Conservation (phyloP, 768 basidiomycete species). For the Suillus plorans region DNA sequence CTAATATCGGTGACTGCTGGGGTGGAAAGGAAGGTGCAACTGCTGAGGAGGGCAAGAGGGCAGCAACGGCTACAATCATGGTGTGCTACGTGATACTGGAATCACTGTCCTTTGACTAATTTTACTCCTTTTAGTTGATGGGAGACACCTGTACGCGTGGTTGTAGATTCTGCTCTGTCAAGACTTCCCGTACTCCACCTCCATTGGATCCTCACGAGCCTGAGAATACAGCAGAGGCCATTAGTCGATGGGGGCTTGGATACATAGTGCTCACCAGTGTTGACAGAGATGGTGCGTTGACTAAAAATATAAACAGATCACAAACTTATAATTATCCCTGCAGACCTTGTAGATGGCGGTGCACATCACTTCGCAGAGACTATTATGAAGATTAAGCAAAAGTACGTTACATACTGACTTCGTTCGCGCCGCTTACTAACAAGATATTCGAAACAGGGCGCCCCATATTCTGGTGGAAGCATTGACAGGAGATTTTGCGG, state of each 20-base stretch:
- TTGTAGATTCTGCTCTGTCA: constrained; percentile 96
- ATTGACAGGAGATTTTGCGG: constrained; percentile 91
- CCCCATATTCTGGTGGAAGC: constrained; percentile 97
- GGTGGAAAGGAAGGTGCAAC: constrained; percentile 73
- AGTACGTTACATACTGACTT: constrained; percentile 45
- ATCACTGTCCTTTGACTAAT: constrained; percentile 5
- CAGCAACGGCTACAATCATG: constrained; percentile 99
- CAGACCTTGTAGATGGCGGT: constrained; percentile 92
- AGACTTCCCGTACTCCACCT: constrained; percentile 85
- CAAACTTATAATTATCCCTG: neutral
- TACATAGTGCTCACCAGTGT: constrained; percentile 98
- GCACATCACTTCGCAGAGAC: constrained; percentile 95
- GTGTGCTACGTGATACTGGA: constrained; percentile 39
- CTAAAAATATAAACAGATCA: neutral
- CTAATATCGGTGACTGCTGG: constrained; percentile 99
- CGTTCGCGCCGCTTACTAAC: neutral
- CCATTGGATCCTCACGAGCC: constrained; percentile 96
- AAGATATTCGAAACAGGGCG: constrained; percentile 51
- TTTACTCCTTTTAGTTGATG: constrained; percentile 69
- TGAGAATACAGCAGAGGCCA: constrained; percentile 97
- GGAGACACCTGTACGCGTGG: constrained; percentile 98
- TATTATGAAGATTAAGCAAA: constrained; percentile 92
- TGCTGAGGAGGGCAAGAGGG: constrained; percentile 70
- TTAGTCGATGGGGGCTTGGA: constrained; percentile 95
- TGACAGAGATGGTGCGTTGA: constrained; percentile 83